Evolutionary conservation across 345 rosid genomes (phyloP).

Genomic region (Microcos paniculata): DNA sequence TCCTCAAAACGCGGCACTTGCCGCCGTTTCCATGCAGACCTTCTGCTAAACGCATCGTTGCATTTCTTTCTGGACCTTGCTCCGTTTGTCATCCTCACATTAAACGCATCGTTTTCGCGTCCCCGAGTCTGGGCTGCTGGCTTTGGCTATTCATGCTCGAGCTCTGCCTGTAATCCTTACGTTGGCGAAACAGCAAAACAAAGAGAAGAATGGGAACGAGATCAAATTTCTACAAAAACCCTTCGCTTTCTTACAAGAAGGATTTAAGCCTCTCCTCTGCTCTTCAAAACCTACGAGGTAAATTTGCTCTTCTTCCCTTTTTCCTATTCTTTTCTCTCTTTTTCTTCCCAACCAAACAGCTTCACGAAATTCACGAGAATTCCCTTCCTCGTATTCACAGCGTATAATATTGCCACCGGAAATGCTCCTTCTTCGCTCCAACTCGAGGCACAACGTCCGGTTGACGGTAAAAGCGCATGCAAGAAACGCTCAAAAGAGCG

Average conservation of each 20-base stretch:
- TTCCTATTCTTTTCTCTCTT: not conserved
- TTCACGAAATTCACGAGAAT: not conserved
- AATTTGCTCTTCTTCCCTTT: not conserved
- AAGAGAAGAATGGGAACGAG: constrained; percentile 42
- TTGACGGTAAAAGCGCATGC: constrained; percentile 14
- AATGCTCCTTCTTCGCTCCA: constrained; percentile 30
- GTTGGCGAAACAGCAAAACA: constrained; percentile 5
- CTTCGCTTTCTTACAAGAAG: constrained; percentile 55
- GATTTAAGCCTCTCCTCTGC: constrained; percentile 59
- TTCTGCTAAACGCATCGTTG: too few relatives aligned
- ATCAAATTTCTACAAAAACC: constrained; percentile 66
- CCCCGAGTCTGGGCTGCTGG: not conserved
- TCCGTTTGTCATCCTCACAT: too few relatives aligned
- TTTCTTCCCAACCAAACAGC: not conserved
- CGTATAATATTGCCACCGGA: constrained; percentile 62
- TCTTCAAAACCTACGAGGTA: constrained; percentile 66
- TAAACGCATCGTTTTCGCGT: not conserved
- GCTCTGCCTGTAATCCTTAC: not conserved
- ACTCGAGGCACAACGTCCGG: constrained; percentile 25
- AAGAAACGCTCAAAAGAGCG: constrained; percentile 34
- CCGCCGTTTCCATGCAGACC: too few relatives aligned
- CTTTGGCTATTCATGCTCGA: not conserved
- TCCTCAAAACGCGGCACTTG: too few relatives aligned
- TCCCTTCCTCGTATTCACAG: constrained; percentile 26
- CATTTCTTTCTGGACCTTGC: too few relatives aligned